Base-by-base conservation (phyloP, 2,329 filamentous ascomycete genomes). In the Aspergillus pseudoterreus region DNA sequence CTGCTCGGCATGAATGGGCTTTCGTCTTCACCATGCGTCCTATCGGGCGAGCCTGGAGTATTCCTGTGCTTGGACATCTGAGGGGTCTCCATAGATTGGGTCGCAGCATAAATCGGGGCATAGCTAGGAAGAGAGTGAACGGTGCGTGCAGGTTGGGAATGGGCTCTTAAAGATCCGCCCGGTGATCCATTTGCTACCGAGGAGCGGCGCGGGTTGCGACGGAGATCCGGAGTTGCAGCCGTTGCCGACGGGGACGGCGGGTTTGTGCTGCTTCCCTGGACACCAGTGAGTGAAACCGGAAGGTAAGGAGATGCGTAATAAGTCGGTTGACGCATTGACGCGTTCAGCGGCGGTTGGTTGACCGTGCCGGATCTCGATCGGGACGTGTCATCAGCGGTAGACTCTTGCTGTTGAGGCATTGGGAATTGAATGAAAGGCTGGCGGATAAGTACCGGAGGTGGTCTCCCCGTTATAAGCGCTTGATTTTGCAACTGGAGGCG, bases 91-190 rank as follows among this genome's bases (percentile, higher is more conserved):
- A 62, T 51, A n/a, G 57, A 41, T 36, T 67, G 67, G 14, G 65
- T 57, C 17, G 66, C 63, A 19, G 64, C 59, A 53, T 70, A 71
- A 9, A 71, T 54, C 11, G 67, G 65, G 8, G 63, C 60, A 49
- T 71, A 66, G 36, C 53, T 64, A 39, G 65, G 67, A 43, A 67
- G 56, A 39, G 71, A 70, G 47, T 71, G 69, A 15, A 75, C 57
- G n/a, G 71, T 62, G 21, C 75, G 68, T n/a, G 75, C 74, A 48
- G 75, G 75, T 51, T 78, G 75, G n/a, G 75, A 78, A 21, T 78
- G 75, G n/a, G 75, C 75, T 49, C 75, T 65, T 27, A 77, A 54
- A 19, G 70, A 73, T 27, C 67, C 68, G 32, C 69, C 70, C 3
- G 74, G 69, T 17, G 73, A 72, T 8, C 68, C 69, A 49, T 72